A percentile compares a stretch with the other conserved stretches of the same genome.
Evolutionary conservation across 1,284 basidiomycete species (phyloP).

Genomic region (Leucoagaricus sp.): DNA sequence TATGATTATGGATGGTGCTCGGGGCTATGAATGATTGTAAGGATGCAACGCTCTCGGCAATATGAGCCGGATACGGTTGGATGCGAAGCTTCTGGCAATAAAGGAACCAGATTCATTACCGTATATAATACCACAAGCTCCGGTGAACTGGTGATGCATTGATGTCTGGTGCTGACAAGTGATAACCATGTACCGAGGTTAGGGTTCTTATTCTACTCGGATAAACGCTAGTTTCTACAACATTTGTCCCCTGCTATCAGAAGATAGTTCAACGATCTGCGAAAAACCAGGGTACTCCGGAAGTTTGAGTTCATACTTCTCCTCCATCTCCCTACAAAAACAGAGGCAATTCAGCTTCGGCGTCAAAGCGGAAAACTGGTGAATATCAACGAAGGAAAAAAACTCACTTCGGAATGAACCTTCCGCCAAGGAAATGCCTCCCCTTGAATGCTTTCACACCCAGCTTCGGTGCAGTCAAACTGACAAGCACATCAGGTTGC

Average conservation of each 20-base stretch:
- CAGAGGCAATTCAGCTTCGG: not conserved
- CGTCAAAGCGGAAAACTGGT: not conserved
- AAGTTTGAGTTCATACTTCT: conserved; percentile 76
- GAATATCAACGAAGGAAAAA: not conserved
- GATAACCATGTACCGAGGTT: conserved; percentile 1
- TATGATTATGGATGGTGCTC: not conserved
- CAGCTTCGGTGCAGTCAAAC: conserved; percentile 92
- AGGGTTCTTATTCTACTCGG: conserved; percentile 1
- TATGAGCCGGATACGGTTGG: too few relatives aligned
- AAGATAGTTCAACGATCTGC: conserved; percentile 77
- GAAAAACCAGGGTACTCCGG: conserved; percentile 75
- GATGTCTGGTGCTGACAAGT: too few relatives aligned
- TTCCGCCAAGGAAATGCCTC: conserved; percentile 89
- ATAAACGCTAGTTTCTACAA: not conserved
- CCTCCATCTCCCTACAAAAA: conserved; percentile 56
- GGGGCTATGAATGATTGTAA: not conserved
- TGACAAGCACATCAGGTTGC: conserved; percentile 82
- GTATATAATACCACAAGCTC: too few relatives aligned
- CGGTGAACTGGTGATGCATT: too few relatives aligned
- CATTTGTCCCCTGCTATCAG: conserved; percentile 16
- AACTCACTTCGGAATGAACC: conserved; percentile 83
- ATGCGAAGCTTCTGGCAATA: too few relatives aligned
- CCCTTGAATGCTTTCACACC: conserved; percentile 80
- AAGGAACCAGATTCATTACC: too few relatives aligned
- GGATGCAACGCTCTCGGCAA: too few relatives aligned